Evolutionary conservation across 2,329 filamentous ascomycete species (phyloP).

Genomic region (Chalaropsis thielavioides): DNA sequence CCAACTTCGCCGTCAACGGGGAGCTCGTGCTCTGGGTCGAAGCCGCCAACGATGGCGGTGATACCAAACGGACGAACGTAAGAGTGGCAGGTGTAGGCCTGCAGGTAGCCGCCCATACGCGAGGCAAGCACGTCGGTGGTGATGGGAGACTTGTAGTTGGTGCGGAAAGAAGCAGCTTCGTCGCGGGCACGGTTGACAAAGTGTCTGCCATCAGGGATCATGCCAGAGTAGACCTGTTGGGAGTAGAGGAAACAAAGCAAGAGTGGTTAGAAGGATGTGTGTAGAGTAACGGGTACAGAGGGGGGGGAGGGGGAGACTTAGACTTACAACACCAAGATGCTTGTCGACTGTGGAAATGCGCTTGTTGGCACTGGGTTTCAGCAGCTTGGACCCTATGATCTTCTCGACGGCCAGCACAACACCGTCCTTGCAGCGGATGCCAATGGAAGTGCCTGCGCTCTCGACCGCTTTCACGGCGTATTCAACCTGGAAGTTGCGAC

Average conservation of each 20-base stretch:
- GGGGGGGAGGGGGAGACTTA: neutral
- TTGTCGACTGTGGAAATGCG: conserved; percentile 89
- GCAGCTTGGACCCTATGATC: conserved; percentile 84
- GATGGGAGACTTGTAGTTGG: conserved; percentile 89
- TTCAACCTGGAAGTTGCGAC: conserved; percentile 97
- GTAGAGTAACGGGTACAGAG: neutral
- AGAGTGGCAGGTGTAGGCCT: conserved; percentile 94
- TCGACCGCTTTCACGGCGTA: conserved; percentile 98
- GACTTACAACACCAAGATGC: conserved; percentile 78
- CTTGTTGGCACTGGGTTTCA: conserved; percentile 93
- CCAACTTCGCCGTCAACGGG: conserved; percentile 87
- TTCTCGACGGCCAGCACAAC: conserved; percentile 95
- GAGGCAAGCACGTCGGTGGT: conserved; percentile 74
- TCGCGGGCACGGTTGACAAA: conserved; percentile 89
- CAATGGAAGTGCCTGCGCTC: conserved; percentile 90
- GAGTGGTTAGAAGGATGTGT: neutral
- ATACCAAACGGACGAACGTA: conserved; percentile 94
- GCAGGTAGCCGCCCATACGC: conserved; percentile 89
- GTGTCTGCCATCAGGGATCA: conserved; percentile 88
- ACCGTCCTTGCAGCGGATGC: conserved; percentile 93
- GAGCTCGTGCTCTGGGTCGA: conserved; percentile 75
- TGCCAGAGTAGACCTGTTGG: conserved; percentile 72
- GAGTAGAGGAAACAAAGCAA: neutral
- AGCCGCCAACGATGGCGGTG: conserved; percentile 84
- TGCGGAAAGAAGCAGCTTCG: conserved; percentile 81